Base-by-base conservation (phyloP, 1,284 basidiomycete species). In the Microbotryomycetes sp. region DNA sequence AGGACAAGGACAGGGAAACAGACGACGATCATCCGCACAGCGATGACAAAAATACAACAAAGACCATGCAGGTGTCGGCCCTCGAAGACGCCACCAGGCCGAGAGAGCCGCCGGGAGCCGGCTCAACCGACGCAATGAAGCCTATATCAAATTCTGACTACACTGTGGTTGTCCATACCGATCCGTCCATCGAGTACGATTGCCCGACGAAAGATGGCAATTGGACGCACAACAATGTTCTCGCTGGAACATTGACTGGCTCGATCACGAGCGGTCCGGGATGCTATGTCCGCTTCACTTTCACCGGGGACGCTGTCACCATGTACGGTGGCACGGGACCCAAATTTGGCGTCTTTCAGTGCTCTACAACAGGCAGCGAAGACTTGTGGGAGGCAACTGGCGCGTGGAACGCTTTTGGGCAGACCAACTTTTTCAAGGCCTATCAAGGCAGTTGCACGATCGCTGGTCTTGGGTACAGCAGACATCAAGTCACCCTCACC, bases 381-480 rank as follows among this genome's bases (percentile, higher is more conserved):
- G 35, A 41, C 3, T 9, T 9, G 5, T 27, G 46, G 16, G 58
- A 61, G 31, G 30, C 26, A 0, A 56, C 59, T 1, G 60, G 29
- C 3, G 60, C 59, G 59, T 65, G 54, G 54, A 55, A 58, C 18
- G 63, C 45, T 0, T 24, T n/a, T 1, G 56, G 53, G 0, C n/a
- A 18, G 15, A 35, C 46, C 6, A 58, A 60, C 21, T 23, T 16
- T 2, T 51, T 28, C 21, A 24, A 49, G 15, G 55, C 63, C 4
- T 65, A 61, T 24, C 16, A 31, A 3, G 63, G 63, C 5, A 49
- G 35, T 15, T 65, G 63, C 47, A 11, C 6, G 0, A 56, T 65
- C 2, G 7, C 45, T 2, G 60, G 63, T 0, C 11, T 65, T 3
- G 63, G 63, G 0, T 65, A 50, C 41, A 54, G 45, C 21, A 48